Base-by-base conservation (phyloP, 2,329 filamentous ascomycete genomes). In the Cryphonectria naterciae region DNA sequence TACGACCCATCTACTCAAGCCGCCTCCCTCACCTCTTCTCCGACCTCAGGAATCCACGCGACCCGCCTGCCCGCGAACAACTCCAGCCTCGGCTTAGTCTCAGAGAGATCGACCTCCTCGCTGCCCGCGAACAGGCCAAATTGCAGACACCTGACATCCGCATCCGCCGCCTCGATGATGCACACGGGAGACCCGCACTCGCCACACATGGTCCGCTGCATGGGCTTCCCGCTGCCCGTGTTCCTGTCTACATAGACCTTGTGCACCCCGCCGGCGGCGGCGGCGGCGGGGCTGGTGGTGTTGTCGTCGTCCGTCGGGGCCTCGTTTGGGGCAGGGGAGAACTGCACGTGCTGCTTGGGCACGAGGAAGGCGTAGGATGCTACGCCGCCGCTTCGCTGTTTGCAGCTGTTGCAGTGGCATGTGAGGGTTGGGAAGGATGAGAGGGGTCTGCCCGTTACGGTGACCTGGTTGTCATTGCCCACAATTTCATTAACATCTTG, bases 161-260 rank as follows among this genome's bases (percentile, higher is more conserved):
- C 46, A 54, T 56, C 60, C 10, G 22, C 41, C 10, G 68, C 52
- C 68, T 72, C 70, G 35, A 72, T 62, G 15, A 72, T 67, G 28
- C 70, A 72, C 41, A 72, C 70, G 13, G 70, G 70, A 2, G 63
- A 68, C 25, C 70, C 70, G 62, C 70, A 72, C 32, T 70, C 70
- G 68, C 60, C 68, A 35, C 70, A 72, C 68, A 72, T 70, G n/a
- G 65, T 72, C 58, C 70, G 49, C 65, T 68, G 70, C 70, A 72
- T 72, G n/a, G 70, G 68, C 1, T 68, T 25, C 4, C 70, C 70
- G 22, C 65, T 68, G 58, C 68, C 68, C 22, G 70, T 72, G 28
- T 65, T 54, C 15, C 17, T 61, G 58, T 70, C 70, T 25, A 70
- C 43, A 11, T 70, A 72, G n/a, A 70, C 58, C 41, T 32, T 68